Evolutionary conservation across 1,284 basidiomycete genomes (phyloP), one percentile per base, ranked within the genome.

Genomic region (Sporisorium reilianum): DNA sequence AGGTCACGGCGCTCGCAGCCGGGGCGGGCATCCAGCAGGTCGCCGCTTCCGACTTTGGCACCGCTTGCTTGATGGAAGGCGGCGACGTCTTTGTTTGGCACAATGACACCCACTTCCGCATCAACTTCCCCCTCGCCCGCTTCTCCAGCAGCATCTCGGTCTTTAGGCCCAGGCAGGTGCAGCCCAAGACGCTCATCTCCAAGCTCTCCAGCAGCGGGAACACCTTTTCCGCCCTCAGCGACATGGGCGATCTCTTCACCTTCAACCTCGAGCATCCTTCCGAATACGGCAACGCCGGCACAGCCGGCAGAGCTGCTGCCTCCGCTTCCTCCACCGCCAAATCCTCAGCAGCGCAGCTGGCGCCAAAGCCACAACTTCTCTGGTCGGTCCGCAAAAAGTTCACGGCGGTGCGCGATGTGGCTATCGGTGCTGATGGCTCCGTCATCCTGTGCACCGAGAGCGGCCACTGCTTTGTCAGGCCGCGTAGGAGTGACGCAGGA

Each of bases 391-490:
- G 93, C 63, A 93, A 92, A 82, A 91, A 92, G 72, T 93, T 93
- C 81, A 93, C 92, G 45, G 91, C 93, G 41, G 83, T 81, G 18
- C 82, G 91, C 88, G 95, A 98, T 82, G 91, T 96, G 9, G 95
- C 93, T 0, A 88, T 98, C 22, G 94, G 95, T 16, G 87, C 90
- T 0, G 94, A 97, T 75, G 94, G 95, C 2, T 90, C 92, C 8
- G 89, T 98, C 78, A 91, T 97, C 79, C 89, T 98, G 44, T 97
- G 94, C 85, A 98, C 96, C 0, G 90, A 92, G 75, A 95, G 95
- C 1, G 96, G 96, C 0, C 95, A 98, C 78, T 95, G 97, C 30
- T 98, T 93, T 80, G 89, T 95, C 58, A 78, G 71, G 38, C 79
- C 64, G 25, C 73, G 72, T 36, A 59, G 72, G 22, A 54, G 58